Conservation (phyloP, 306 rosid species). For the Pyrus communis region DNA sequence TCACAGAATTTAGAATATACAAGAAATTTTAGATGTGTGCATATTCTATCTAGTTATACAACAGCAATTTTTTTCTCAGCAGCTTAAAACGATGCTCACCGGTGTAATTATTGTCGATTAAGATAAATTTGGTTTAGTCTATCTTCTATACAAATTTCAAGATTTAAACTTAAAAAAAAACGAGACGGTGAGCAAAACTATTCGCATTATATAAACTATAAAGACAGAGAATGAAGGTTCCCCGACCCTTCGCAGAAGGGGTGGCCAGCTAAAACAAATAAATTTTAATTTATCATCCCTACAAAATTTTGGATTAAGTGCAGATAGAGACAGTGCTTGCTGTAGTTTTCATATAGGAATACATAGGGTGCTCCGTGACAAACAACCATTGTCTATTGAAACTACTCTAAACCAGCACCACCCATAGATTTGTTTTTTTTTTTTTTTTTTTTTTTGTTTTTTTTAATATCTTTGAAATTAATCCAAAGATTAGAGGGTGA, state of each 20-base stretch:
- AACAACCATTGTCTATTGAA: neutral
- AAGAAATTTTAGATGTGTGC: neutral
- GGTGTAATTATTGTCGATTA: too few species aligned
- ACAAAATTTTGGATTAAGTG: neutral
- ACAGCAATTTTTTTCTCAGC: too few species aligned
- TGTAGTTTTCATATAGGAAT: neutral
- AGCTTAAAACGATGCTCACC: too few species aligned
- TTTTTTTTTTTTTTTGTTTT: too few species aligned
- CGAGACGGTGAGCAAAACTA: neutral
- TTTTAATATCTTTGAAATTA: neutral
- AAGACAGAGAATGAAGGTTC: conserved; percentile 26
- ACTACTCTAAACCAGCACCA: neutral
- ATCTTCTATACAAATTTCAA: too few species aligned
- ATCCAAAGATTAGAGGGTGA: neutral
- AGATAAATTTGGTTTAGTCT: too few species aligned
- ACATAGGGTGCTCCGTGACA: neutral
- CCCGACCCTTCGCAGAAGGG: conserved; percentile 21
- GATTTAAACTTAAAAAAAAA: too few species aligned
- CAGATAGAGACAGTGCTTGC: neutral
- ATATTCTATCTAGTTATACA: neutral
- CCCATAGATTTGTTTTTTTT: neutral
- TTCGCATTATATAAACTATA: neutral
- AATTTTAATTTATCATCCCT: neutral
- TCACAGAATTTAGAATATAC: neutral
- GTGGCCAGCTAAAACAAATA: neutral